phyloP scores from a whole-genome alignment of 148 eudicot species.

The Fallopia convolvulus region DNA sequence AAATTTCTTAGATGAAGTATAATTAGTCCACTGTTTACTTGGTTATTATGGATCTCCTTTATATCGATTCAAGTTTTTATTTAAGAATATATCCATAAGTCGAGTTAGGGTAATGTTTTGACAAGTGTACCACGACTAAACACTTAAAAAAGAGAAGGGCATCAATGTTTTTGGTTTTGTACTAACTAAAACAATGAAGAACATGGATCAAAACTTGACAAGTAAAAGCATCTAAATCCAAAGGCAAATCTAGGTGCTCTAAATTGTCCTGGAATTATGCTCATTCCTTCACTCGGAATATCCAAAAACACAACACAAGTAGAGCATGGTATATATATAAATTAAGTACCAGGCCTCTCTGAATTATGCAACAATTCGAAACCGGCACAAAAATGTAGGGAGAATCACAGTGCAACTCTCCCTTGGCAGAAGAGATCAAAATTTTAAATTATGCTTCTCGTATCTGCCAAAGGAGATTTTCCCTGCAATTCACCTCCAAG shows the following conservation, averaged over 20 bases:
- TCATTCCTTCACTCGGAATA: background rate
- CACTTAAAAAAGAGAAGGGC: background rate
- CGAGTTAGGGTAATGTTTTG: background rate
- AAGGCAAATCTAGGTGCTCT: background rate
- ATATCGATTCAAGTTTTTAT: too few relatives aligned
- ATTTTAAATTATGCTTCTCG: background rate
- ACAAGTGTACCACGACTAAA: background rate
- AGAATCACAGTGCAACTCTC: slow-evolving; percentile 10
- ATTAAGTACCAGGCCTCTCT: background rate
- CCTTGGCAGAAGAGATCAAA: background rate
- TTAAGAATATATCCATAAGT: too few relatives aligned
- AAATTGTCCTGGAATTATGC: background rate
- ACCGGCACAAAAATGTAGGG: background rate
- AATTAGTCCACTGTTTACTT: too few relatives aligned
- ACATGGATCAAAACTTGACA: background rate
- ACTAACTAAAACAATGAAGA: background rate
- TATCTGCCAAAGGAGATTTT: slow-evolving; percentile 10
- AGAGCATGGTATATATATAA: too few relatives aligned
- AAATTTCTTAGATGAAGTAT: too few relatives aligned
- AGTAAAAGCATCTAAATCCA: background rate
- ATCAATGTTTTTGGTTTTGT: background rate
- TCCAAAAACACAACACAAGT: background rate
- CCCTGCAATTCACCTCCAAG: slow-evolving; percentile 7
- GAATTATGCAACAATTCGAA: background rate
- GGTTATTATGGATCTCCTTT: too few relatives aligned